Conservation (phyloP, 345 rosid genomes). For the Corchorus capsularis region DNA sequence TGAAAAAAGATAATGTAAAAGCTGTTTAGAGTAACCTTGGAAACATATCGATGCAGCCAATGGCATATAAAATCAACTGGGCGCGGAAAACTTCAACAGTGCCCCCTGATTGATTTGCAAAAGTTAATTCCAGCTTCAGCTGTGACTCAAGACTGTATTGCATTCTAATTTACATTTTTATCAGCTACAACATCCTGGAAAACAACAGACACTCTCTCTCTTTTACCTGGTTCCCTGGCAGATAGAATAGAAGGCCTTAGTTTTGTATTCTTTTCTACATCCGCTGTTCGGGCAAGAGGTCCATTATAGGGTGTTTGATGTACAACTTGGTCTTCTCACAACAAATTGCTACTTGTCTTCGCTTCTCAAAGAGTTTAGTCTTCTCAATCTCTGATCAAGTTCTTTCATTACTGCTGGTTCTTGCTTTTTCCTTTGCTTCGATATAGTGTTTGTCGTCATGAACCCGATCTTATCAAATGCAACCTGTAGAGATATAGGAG, state of each 20-base stretch:
- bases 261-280: slow-evolving; percentile 13
- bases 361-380: slow-evolving; percentile 70
- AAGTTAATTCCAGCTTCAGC: not conserved
- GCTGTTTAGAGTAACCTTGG: not conserved
- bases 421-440: slow-evolving; percentile 96
- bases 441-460: slow-evolving; percentile 89
- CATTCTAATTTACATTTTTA: slow-evolving; percentile 11
- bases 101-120: slow-evolving; percentile 6
- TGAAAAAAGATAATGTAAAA: not conserved
- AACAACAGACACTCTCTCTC: slow-evolving; percentile 10
- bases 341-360: slow-evolving; percentile 41
- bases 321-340: slow-evolving; percentile 17
- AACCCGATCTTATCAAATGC: slow-evolving; percentile 92
- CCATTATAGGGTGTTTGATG: slow-evolving; percentile 24
- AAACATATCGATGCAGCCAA: not conserved
- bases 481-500: slow-evolving; percentile 52
- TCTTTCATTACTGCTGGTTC: slow-evolving; percentile 99
- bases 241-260: slow-evolving; percentile 1
- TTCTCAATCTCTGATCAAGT: slow-evolving; percentile 85
- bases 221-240: slow-evolving; percentile 23
- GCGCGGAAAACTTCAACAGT: not conserved
- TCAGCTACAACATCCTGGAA: slow-evolving; percentile 20
- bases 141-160: not conserved
- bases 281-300: slow-evolving; percentile 19
- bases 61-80: not conserved